Base-by-base conservation (phyloP, 2,329 filamentous ascomycete genomes). In the Neobulgaria alba region DNA sequence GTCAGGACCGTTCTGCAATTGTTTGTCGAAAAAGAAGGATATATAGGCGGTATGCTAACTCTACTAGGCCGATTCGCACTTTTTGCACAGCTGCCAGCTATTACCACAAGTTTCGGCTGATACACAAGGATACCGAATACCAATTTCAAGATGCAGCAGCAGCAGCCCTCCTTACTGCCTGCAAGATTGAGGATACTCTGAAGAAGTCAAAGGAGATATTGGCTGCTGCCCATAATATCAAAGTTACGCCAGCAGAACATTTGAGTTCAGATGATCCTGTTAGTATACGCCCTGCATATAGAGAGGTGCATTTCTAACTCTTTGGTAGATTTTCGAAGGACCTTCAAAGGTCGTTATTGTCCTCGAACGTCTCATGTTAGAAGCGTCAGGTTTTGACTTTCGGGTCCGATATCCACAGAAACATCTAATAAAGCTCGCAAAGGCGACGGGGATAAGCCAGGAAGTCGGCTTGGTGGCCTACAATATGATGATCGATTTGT, bases 141-240 rank as follows among this genome's bases (percentile, higher is more conserved):
- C 85, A 84, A 60, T 88, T 80, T 49, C 64, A 86, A 61, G 90
- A 96, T 59, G 89, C 87, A 2, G 87, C 90, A 0, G 77, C 92
- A 5, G 87, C 92, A 1, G 83, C 87, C 17, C 68, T 98, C 7
- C 90, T 96, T 57, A 85, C 89, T 2, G 89, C 89, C 2, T 96
- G 90, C 70, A 98, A 98, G 67, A 88, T 93, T 33, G 92, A 98
- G 63, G 92, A 98, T 62, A 98, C 92, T 0, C 75, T 95, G 51
- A 98, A 98, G 66, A 96, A 96, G 67, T 94, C 87, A 3, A 79
- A 77, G 43, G 92, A 98, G 49, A 93, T 98, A 46, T 70, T 96
- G 12, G 93, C 87, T 43, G 88, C 89, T 1, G 82, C 86, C 17
- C 87, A 90, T 64, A 95, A 95, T 57, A 67, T 94, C 29, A 92